phyloP scores from a whole-genome alignment of 2,329 filamentous ascomycete genomes.

The Saccharata proteae region DNA sequence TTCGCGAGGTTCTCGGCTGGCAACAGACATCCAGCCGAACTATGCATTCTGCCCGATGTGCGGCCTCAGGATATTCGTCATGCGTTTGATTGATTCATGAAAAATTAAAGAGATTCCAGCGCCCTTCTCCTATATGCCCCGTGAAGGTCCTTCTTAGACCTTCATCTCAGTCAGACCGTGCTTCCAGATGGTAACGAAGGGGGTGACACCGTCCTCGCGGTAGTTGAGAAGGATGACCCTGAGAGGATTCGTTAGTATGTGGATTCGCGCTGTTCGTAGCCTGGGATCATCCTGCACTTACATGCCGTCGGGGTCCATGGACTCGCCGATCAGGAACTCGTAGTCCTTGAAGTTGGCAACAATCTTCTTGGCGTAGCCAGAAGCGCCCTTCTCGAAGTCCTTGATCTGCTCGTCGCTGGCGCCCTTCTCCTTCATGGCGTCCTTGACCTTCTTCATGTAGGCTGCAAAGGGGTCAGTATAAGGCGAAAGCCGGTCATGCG shows the following conservation, averaged over 20 bases:
- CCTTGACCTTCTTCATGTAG: constrained; percentile 88
- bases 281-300: constrained; percentile 35
- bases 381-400: constrained; percentile 67
- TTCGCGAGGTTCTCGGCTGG: too few species aligned
- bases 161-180: constrained; percentile 81
- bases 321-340: constrained; percentile 87
- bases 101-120: constrained; percentile 18
- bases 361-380: constrained; percentile 69
- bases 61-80: constrained; percentile 25
- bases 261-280: not conserved
- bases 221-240: constrained; percentile 92
- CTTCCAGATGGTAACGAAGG: constrained; percentile 89
- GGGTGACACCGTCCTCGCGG: constrained; percentile 88
- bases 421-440: constrained; percentile 50
- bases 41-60: too few species aligned
- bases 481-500: not conserved
- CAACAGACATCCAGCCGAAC: too few species aligned
- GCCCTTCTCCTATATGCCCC: constrained; percentile 7
- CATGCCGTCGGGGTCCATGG: constrained; percentile 91
- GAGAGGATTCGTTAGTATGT: constrained; percentile 2
- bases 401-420: constrained; percentile 55
- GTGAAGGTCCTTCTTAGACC: constrained; percentile 52
- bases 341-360: constrained; percentile 85
- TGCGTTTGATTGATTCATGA: constrained; percentile 26
- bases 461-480: constrained; percentile 31